phyloP scores from a whole-genome alignment of 2,329 filamentous ascomycete genomes.

The Cercospora beticola region DNA sequence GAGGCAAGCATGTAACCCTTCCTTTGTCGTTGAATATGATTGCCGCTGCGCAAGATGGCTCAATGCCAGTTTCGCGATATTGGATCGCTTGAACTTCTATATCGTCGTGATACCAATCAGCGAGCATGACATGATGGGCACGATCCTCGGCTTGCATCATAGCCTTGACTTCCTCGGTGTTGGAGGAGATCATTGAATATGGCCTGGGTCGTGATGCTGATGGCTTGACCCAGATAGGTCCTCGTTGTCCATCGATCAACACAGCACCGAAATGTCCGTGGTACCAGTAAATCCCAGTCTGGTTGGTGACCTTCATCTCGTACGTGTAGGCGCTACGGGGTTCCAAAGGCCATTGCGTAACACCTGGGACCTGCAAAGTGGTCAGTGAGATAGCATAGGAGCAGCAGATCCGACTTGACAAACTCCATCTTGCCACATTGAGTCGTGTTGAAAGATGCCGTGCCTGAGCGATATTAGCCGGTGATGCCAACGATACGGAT shows the following conservation, averaged over 20 bases:
- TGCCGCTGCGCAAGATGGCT: conserved; percentile 20
- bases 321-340: conserved; percentile 23
- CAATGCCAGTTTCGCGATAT: conserved; percentile 22
- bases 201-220: conserved; percentile 19
- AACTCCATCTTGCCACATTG: conserved; percentile 10
- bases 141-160: conserved; percentile 19
- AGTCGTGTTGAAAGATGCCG: conserved; percentile 6
- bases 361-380: conserved; percentile 20
- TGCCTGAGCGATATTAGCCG: background rate
- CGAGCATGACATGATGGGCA: conserved; percentile 18
- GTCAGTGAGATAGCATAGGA: background rate
- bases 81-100: conserved; percentile 14
- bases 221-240: conserved; percentile 24
- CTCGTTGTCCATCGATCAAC: conserved; percentile 23
- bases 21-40: conserved; percentile 22
- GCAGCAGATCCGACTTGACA: background rate
- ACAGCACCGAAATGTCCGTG: conserved; percentile 25
- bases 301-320: conserved; percentile 22
- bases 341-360: conserved; percentile 25
- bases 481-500: background rate
- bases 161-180: conserved; percentile 13
- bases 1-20: conserved; percentile 10
- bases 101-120: conserved; percentile 22
- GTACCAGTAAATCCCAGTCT: conserved; percentile 24
- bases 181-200: conserved; percentile 17